These are phyloP conservation scores for Ogataea neopini DNA, from an alignment of 805 yeast species.

Conservation along the genomic window DNA sequence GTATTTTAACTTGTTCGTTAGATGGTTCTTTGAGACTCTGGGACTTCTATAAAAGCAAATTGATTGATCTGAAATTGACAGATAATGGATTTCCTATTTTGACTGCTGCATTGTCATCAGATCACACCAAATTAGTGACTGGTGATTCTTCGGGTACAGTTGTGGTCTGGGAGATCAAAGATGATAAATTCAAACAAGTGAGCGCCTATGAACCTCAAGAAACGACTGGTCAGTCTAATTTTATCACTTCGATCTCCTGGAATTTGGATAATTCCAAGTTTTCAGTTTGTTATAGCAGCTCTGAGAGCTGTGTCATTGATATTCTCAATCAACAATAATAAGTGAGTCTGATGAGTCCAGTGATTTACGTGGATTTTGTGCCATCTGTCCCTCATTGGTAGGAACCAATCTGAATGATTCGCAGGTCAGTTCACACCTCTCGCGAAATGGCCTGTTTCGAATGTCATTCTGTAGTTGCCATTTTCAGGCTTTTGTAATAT, in stretches of 20 bases:
- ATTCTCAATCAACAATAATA: constrained; percentile 1
- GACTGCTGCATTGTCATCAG: constrained; percentile 52
- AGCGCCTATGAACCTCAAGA: constrained; percentile 31
- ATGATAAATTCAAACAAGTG: constrained; percentile 15
- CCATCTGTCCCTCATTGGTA: too few relatives aligned
- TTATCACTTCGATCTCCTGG: constrained; percentile 30
- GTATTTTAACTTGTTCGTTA: constrained; percentile 56
- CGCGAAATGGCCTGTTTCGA: too few relatives aligned
- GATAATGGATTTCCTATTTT: constrained; percentile 57
- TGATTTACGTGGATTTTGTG: too few relatives aligned
- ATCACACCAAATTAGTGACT: constrained; percentile 50
- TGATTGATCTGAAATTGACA: constrained; percentile 37
- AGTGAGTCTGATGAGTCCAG: too few relatives aligned
- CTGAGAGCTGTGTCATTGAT: constrained; percentile 30
- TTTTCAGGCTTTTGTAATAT: constrained; percentile 5
- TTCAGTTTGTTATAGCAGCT: constrained; percentile 29
- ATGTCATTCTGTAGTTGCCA: too few relatives aligned
- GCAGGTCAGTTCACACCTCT: too few relatives aligned
- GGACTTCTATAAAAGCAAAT: constrained; percentile 52
- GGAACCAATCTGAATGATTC: too few relatives aligned
- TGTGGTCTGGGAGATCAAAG: constrained; percentile 48
- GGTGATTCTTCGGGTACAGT: constrained; percentile 69
- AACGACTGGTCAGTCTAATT: constrained; percentile 12
- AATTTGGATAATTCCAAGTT: constrained; percentile 25
- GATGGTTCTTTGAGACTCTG: constrained; percentile 73